phyloP scores from a whole-genome alignment of 768 basidiomycete genomes.

The Podaxis pistillaris region DNA sequence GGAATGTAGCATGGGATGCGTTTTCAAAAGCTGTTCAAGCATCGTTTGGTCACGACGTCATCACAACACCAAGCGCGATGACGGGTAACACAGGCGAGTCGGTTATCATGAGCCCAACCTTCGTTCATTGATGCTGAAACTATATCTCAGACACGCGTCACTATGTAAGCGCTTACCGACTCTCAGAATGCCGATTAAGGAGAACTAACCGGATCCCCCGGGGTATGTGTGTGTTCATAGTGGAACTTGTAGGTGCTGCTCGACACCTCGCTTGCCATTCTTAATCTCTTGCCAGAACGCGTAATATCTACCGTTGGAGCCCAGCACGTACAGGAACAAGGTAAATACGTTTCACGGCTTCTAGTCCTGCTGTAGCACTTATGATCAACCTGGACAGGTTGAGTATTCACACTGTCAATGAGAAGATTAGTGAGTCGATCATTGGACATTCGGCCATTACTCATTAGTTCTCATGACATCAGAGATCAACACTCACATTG shows the following conservation, averaged over 20 bases:
- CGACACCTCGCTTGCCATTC: background rate
- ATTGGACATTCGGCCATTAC: background rate
- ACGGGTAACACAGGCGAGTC: slow-evolving; percentile 29
- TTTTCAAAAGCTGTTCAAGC: slow-evolving; percentile 28
- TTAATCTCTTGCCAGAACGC: slow-evolving; percentile 17
- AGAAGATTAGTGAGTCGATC: slow-evolving; percentile 27
- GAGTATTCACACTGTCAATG: slow-evolving; percentile 29
- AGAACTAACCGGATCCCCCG: background rate
- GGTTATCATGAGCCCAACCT: background rate
- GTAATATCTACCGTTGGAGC: slow-evolving; percentile 32
- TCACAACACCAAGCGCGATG: slow-evolving; percentile 30
- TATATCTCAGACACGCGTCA: slow-evolving; percentile 24
- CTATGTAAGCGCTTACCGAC: slow-evolving; percentile 22
- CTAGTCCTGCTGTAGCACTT: background rate
- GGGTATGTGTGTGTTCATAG: slow-evolving; percentile 13
- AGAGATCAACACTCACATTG: slow-evolving; percentile 27
- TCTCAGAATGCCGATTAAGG: background rate
- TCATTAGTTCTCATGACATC: background rate
- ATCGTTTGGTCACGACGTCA: slow-evolving; percentile 24
- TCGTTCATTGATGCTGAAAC: background rate
- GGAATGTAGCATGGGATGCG: slow-evolving; percentile 23
- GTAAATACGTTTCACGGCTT: slow-evolving; percentile 12
- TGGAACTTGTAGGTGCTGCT: slow-evolving; percentile 24
- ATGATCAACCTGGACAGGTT: slow-evolving; percentile 16
- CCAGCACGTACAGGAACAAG: slow-evolving; percentile 26